A percentile compares a stretch with the other conserved stretches of the same genome.
phyloP scores from a whole-genome alignment of 768 basidiomycete genomes.

The Panaeolus papilionaceus region DNA sequence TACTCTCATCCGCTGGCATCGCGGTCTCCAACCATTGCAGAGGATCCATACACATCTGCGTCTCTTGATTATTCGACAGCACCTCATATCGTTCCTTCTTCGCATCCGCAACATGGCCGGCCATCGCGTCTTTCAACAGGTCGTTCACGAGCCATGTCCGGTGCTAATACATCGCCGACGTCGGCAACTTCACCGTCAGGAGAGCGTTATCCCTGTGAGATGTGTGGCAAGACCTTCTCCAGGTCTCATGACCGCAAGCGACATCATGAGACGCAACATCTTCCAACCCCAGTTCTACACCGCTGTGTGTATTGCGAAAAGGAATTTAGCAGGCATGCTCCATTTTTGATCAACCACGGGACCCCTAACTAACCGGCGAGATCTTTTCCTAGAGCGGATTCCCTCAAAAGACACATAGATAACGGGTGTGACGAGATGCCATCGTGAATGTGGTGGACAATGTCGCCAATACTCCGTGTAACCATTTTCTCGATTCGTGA shows the following conservation, averaged over 20 bases:
- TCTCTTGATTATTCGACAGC: constrained; percentile 34
- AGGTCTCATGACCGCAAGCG: constrained; percentile 83
- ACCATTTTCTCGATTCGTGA: constrained; percentile 17
- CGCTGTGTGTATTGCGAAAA: constrained; percentile 77
- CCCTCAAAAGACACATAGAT: constrained; percentile 82
- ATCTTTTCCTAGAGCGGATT: constrained; percentile 54
- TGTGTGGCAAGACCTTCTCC: constrained; percentile 81
- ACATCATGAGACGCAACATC: constrained; percentile 80
- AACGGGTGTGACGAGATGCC: constrained; percentile 79
- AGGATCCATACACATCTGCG: constrained; percentile 30
- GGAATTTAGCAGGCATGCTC: constrained; percentile 71
- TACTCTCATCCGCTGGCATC: constrained; percentile 31
- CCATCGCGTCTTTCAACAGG: constrained; percentile 46
- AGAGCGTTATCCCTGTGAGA: constrained; percentile 75
- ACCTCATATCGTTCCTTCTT: constrained; percentile 37
- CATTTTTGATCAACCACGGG: constrained; percentile 22
- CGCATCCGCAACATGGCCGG: constrained; percentile 36
- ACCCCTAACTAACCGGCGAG: constrained; percentile 17
- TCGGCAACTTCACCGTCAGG: constrained; percentile 48
- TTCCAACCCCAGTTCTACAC: constrained; percentile 66
- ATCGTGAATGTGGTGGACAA: constrained; percentile 27
- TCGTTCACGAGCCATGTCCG: constrained; percentile 46
- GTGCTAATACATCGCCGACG: constrained; percentile 39
- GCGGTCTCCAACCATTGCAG: constrained; percentile 30
- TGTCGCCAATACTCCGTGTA: constrained; percentile 10